Evolutionary conservation across 805 yeast species (phyloP), one percentile per base, ranked within the genome.

Genomic region (Ogataea zsoltii): DNA sequence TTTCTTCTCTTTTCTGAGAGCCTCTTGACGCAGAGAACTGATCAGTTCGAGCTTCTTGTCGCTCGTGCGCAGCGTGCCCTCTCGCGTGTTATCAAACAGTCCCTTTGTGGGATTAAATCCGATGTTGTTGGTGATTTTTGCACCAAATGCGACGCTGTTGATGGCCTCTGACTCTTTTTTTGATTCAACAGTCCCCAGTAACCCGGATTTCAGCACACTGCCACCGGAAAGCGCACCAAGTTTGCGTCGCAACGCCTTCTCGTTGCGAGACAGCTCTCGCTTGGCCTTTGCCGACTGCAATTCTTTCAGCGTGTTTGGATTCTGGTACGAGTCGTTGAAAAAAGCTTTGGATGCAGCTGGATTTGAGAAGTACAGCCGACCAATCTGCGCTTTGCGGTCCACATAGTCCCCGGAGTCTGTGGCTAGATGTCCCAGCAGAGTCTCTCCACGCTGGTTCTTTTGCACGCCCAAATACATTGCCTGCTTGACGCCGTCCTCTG

Each of bases 291-390:
- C 64, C 51, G 69, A 57, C 16, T 65, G 66, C n/a, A 74, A 58
- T 41, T 71, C 71, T 4, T 56, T 63, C 23, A 78, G 45, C 3
- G 72, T 56, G 17, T 72, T 75, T 1, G 83, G 79, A 58, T 76
- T 74, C 10, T 69, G 70, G 51, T 69, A 80, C 26, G 69, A 66
- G 13, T 75, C 76, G 54, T 76, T 72, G 54, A 73, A 78, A 51
- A 79, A 79, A 2, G 82, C 81, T 38, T 65, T 65, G 21, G 77
- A 75, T 4, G 78, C 72, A 18, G 66, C 61, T 1, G 62, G 60
- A 40, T 65, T 68, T 2, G 72, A 66, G 49, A 79, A 80, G 31
- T 64, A 61, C 28, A 62, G 45, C 28, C 54, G 51, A 5, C 61
- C 57, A 16, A 49, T 32, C 18, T 57, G 56, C 7, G 44, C 53